These are phyloP conservation scores for Penicillium fuscoglaucum DNA, from an alignment of 2,329 filamentous ascomycete genomes.

Conservation along the genomic window DNA sequence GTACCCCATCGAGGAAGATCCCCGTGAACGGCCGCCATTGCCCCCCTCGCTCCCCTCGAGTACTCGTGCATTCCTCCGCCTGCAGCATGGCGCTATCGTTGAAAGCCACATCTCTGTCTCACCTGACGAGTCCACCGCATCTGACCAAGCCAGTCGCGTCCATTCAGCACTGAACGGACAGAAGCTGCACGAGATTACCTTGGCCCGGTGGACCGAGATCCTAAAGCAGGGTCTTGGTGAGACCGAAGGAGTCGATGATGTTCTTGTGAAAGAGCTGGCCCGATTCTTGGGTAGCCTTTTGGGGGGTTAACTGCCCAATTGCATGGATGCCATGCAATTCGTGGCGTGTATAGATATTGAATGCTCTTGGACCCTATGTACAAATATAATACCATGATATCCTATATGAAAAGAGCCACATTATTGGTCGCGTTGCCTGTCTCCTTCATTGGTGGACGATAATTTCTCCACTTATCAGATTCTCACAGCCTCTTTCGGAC, in stretches of 20 bases:
- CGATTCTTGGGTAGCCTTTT: constrained; percentile 30
- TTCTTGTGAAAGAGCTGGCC: constrained; percentile 25
- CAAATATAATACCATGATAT: constrained; percentile 5
- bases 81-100: constrained; percentile 44
- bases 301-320: constrained; percentile 17
- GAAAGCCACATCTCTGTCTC: constrained; percentile 44
- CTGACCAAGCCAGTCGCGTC: constrained; percentile 35
- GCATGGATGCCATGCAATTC: neutral
- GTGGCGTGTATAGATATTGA: constrained; percentile 6
- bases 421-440: neutral
- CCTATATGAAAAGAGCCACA: neutral
- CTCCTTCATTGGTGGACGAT: constrained; percentile 9
- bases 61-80: constrained; percentile 44
- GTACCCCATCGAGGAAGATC: constrained; percentile 59
- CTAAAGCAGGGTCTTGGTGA: constrained; percentile 22
- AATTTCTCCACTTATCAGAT: constrained; percentile 8
- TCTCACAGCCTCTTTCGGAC: neutral
- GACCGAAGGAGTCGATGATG: constrained; percentile 15
- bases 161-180: constrained; percentile 39
- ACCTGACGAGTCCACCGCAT: constrained; percentile 31
- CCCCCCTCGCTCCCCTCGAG: constrained; percentile 51
- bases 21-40: constrained; percentile 55
- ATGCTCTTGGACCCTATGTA: constrained; percentile 1
- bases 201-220: constrained; percentile 30
- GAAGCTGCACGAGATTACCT: constrained; percentile 52